Conservation (phyloP, 2,329 filamentous ascomycete species). For the Drechslerella dactyloides region DNA sequence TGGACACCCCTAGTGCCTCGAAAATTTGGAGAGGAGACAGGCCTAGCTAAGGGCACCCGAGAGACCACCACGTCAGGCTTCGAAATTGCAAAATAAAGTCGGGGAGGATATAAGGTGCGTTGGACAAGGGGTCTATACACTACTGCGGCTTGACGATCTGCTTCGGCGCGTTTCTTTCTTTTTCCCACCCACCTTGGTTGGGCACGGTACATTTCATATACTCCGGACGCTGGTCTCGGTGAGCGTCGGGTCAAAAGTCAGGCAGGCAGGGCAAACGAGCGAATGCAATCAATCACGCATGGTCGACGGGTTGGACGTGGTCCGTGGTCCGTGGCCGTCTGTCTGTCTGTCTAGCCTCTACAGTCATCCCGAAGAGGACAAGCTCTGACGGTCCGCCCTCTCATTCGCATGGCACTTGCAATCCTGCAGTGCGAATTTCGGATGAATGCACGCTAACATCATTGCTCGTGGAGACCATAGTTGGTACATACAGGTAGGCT, state of each 20-base stretch:
- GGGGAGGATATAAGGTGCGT: slow-evolving; percentile 50
- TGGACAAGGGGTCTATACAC: slow-evolving; percentile 51
- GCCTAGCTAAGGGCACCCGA: slow-evolving; percentile 47
- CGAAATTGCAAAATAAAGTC: slow-evolving; percentile 51
- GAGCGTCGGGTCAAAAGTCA: slow-evolving; percentile 24
- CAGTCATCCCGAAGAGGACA: slow-evolving; percentile 43
- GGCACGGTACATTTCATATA: slow-evolving; percentile 9
- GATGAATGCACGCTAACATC: slow-evolving; percentile 51
- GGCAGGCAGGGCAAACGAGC: slow-evolving; percentile 27
- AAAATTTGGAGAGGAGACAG: slow-evolving; percentile 46
- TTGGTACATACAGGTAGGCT: neutral
- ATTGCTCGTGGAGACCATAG: slow-evolving; percentile 12
- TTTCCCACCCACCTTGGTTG: slow-evolving; percentile 27
- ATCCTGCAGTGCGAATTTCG: slow-evolving; percentile 50
- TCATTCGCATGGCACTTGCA: slow-evolving; percentile 50
- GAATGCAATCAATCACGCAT: slow-evolving; percentile 6
- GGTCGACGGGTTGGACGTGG: slow-evolving; percentile 38
- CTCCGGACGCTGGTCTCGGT: slow-evolving; percentile 15
- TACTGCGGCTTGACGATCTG: slow-evolving; percentile 51
- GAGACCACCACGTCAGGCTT: slow-evolving; percentile 51
- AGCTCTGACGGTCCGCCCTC: slow-evolving; percentile 48
- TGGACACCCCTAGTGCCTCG: slow-evolving; percentile 50
- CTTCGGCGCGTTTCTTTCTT: slow-evolving; percentile 42
- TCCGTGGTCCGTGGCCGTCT: slow-evolving; percentile 4
- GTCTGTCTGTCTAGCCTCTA: slow-evolving; percentile 20